Evolutionary conservation across 2,329 filamentous ascomycete species (phyloP), one percentile per base, ranked within the genome.

Genomic region (Sarocladiaceae sp.): DNA sequence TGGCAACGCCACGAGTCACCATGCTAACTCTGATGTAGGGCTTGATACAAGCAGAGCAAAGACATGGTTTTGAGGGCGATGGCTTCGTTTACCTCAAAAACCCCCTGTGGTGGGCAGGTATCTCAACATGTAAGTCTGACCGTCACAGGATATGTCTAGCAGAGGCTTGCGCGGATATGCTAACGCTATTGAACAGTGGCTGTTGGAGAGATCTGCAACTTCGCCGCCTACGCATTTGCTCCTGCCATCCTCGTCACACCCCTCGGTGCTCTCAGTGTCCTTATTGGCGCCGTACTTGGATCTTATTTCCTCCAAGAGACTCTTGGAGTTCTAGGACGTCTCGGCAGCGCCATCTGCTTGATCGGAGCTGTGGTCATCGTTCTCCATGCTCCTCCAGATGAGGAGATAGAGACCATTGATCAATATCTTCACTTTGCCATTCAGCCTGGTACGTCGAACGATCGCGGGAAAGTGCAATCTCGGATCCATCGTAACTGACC

Each of bases 231-330:
- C 68, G 94, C 94, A 7, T 99, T 97, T 71, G 94, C 94, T 59
- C 94, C 94, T 36, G 95, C 94, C n/a, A 99, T 99, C 70, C 80
- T 99, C 51, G 94, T 99, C 36, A 99, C 94, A 4, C 94, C 94
- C 23, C 77, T 99, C 22, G 94, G 94, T 56, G 94, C 94, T 52
- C 79, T 99, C 56, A 94, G 90, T 65, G 95, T 99, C 53, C 77
- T 99, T 58, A 97, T 99, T 64, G 94, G 91, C 58, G 92, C 94
- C 18, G 91, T 99, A 26, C 73, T 99, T 53, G 93, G 94, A 49
- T 92, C 94, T 57, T 97, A 99, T 70, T 96, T 97, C 67, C 75
- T 99, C 56, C 81, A 90, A 52, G 94, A 99, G 70, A 84, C 90
- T 68, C 75, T 99, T 53, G 94, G 94, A n/a, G 86, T 84, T 20